phyloP scores from a whole-genome alignment of 208 protist genomes.

The Balamuthia mandrillaris region DNA sequence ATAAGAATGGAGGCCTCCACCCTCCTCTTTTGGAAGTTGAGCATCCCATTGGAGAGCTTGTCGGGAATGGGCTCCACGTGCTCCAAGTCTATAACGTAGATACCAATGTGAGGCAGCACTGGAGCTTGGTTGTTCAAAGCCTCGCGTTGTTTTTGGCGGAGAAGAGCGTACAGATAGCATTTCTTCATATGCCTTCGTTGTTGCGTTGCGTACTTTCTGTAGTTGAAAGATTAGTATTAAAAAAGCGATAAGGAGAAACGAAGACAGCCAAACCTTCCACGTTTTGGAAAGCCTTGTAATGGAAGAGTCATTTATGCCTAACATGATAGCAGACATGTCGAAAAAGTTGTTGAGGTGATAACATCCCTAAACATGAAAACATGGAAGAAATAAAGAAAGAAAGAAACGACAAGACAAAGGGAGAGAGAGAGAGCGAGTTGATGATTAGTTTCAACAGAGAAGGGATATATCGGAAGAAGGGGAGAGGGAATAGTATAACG shows the following conservation, averaged over 20 bases:
- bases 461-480: too few species aligned
- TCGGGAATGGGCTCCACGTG: conserved; percentile 13
- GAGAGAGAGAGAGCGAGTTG: too few species aligned
- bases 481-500: too few species aligned
- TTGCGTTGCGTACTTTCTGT: too few species aligned
- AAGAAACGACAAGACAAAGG: too few species aligned
- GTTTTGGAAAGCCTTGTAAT: not conserved
- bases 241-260: not conserved
- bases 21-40: conserved; percentile 29
- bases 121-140: too few species aligned
- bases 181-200: too few species aligned
- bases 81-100: conserved; percentile 36
- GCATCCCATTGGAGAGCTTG: not conserved
- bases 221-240: not conserved
- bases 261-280: conserved; percentile 1
- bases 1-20: not conserved
- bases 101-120: conserved; percentile 19
- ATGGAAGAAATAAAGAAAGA: too few species aligned
- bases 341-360: conserved; percentile 37
- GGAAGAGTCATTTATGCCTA: conserved; percentile 1
- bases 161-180: too few species aligned
- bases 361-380: too few species aligned
- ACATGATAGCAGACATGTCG: conserved; percentile 31
- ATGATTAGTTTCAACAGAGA: too few species aligned
- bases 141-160: too few species aligned